phyloP scores from a whole-genome alignment of 306 rosid species.

The Corylus heterophylla region DNA sequence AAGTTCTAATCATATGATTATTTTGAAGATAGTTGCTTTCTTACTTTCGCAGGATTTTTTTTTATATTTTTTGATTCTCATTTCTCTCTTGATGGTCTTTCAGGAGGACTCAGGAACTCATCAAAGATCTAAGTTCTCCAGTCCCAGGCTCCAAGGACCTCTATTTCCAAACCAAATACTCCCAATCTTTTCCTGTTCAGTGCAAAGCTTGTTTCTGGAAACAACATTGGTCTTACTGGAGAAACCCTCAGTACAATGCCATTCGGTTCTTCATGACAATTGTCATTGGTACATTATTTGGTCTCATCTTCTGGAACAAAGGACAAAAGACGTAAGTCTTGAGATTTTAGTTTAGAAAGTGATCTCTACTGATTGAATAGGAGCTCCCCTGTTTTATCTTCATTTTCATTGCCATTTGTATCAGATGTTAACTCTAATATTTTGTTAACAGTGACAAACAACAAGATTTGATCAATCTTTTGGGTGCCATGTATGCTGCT shows the following conservation, averaged over 20 bases:
- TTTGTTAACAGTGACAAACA: conserved; percentile 41
- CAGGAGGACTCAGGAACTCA: conserved; percentile 66
- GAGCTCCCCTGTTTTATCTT: not conserved
- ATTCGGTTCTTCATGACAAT: conserved; percentile 47
- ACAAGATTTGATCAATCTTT: conserved; percentile 54
- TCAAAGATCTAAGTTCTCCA: conserved; percentile 55
- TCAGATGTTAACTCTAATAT: not conserved
- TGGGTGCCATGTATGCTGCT: conserved; percentile 69
- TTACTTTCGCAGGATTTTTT: not conserved
- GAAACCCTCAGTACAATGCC: conserved; percentile 59
- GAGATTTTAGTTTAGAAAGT: not conserved
- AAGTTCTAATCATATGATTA: conserved; percentile 17
- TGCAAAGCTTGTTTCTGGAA: conserved; percentile 87
- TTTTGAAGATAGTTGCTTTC: not conserved
- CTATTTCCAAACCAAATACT: conserved; percentile 61
- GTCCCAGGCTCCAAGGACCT: conserved; percentile 56
- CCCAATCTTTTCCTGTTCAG: conserved; percentile 51
- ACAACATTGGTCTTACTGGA: conserved; percentile 79
- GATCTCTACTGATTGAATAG: not conserved
- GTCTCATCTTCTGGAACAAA: conserved; percentile 62
- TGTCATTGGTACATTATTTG: conserved; percentile 49
- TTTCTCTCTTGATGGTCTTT: not conserved
- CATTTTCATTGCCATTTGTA: not conserved
- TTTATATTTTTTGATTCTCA: not conserved
- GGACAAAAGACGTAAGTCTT: conserved; percentile 49